These are phyloP conservation scores for Rhizopogon sp. DNA, from an alignment of 768 basidiomycete genomes.

Conservation along the genomic window DNA sequence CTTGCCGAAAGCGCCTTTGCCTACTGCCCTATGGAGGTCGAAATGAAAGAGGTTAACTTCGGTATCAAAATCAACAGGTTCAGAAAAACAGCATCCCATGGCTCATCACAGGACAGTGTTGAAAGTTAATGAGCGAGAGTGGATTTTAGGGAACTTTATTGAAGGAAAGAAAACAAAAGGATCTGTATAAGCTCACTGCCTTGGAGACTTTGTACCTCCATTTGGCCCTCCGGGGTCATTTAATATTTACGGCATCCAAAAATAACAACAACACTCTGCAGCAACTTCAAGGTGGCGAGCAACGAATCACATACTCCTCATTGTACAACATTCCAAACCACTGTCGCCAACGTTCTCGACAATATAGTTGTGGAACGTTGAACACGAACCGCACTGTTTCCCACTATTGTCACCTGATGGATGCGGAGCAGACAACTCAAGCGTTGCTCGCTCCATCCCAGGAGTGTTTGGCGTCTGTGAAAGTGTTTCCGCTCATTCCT, in stretches of 20 bases:
- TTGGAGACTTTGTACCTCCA: conserved; percentile 19
- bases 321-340: too few species aligned
- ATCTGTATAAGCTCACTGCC: conserved; percentile 19
- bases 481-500: conserved; percentile 79
- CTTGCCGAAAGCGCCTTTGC: conserved; percentile 98
- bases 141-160: conserved; percentile 15
- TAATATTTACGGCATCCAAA: not conserved
- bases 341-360: too few species aligned
- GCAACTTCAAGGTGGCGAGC: too few species aligned
- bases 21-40: conserved; percentile 90
- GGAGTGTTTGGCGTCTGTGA: conserved; percentile 55
- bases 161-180: conserved; percentile 30
- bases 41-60: conserved; percentile 94
- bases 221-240: not conserved
- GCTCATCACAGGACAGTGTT: conserved; percentile 34
- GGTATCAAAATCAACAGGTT: conserved; percentile 81
- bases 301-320: too few species aligned
- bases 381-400: not conserved
- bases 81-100: conserved; percentile 59
- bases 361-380: too few species aligned
- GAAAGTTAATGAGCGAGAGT: conserved; percentile 23
- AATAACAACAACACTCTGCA: not conserved
- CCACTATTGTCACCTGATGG: conserved; percentile 17
- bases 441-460: conserved; percentile 49
- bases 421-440: conserved; percentile 20